These are phyloP conservation scores for Phylloporus sp. DNA, from an alignment of 768 basidiomycete genomes.

Conservation along the genomic window DNA sequence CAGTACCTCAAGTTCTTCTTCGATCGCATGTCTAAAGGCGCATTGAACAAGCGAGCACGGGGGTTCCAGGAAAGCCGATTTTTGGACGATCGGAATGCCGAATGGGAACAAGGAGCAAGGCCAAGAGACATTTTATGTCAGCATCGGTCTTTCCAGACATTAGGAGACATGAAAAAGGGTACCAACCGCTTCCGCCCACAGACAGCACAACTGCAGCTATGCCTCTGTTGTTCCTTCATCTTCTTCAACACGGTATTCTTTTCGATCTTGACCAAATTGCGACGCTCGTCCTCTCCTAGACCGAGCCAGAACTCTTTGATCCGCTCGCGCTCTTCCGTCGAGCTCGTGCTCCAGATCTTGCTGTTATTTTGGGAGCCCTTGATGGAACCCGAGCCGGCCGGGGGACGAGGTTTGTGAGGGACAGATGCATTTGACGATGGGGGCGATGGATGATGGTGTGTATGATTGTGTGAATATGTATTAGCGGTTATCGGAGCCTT, in stretches of 20 bases:
- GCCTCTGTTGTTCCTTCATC: slow-evolving; percentile 99
- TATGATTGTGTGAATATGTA: slow-evolving; percentile 46
- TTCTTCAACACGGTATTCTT: slow-evolving; percentile 96
- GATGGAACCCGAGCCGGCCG: slow-evolving; percentile 23
- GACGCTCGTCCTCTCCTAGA: slow-evolving; percentile 85
- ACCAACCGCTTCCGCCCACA: slow-evolving; percentile 95
- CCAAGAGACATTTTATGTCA: slow-evolving; percentile 22
- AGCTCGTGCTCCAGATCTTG: slow-evolving; percentile 95
- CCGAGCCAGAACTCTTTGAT: slow-evolving; percentile 99
- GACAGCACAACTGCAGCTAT: slow-evolving; percentile 92
- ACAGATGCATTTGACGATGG: slow-evolving; percentile 34
- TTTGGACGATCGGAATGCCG: slow-evolving; percentile 20
- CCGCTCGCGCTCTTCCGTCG: slow-evolving; percentile 89
- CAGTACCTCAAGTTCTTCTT: slow-evolving; percentile 99
- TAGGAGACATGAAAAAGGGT: slow-evolving; percentile 27
- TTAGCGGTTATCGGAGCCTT: slow-evolving; percentile 56
- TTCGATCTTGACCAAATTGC: slow-evolving; percentile 93
- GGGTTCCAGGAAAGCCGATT: slow-evolving; percentile 5
- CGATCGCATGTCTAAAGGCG: slow-evolving; percentile 81
- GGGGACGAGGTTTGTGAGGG: slow-evolving; percentile 31
- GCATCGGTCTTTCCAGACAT: slow-evolving; percentile 12
- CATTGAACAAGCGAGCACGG: slow-evolving; percentile 15
- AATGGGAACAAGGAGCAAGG: slow-evolving; percentile 15
- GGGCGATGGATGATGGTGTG: slow-evolving; percentile 52
- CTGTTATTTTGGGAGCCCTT: slow-evolving; percentile 43